Conservation (phyloP, 768 basidiomycete species). For the Tulasnella sp. region DNA sequence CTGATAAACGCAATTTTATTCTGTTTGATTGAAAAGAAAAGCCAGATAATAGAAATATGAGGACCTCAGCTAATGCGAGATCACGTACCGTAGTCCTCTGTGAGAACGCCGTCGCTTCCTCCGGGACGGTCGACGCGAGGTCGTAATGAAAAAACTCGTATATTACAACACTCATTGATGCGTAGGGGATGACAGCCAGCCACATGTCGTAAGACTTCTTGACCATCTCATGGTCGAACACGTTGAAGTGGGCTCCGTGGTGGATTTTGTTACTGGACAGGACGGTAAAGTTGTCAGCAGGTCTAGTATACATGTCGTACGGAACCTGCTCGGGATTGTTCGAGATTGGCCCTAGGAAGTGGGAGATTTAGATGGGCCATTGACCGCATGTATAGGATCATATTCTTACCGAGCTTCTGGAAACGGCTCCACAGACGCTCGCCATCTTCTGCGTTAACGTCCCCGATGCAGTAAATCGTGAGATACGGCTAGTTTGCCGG, state of each 20-base stretch:
- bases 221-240: neutral
- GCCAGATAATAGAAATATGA: no score
- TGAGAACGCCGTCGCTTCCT: slow-evolving; percentile 2
- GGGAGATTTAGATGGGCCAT: no score
- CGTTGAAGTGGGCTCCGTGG: neutral
- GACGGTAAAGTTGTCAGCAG: neutral
- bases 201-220: neutral
- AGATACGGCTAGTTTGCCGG: slow-evolving; percentile 1
- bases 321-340: neutral
- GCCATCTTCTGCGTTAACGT: neutral
- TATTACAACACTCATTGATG: neutral
- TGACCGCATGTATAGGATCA: no score
- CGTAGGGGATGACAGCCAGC: neutral
- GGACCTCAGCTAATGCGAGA: no score
- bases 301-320: neutral
- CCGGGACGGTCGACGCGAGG: neutral
- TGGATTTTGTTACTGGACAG: neutral
- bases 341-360: no score
- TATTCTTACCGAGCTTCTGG: slow-evolving; percentile 7
- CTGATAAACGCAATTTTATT: neutral
- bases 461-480: neutral
- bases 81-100: neutral
- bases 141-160: neutral
- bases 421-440: neutral
- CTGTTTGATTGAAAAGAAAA: neutral